These are phyloP conservation scores for Naganishia sp. DNA, from an alignment of 1,284 basidiomycete species.

Conservation along the genomic window DNA sequence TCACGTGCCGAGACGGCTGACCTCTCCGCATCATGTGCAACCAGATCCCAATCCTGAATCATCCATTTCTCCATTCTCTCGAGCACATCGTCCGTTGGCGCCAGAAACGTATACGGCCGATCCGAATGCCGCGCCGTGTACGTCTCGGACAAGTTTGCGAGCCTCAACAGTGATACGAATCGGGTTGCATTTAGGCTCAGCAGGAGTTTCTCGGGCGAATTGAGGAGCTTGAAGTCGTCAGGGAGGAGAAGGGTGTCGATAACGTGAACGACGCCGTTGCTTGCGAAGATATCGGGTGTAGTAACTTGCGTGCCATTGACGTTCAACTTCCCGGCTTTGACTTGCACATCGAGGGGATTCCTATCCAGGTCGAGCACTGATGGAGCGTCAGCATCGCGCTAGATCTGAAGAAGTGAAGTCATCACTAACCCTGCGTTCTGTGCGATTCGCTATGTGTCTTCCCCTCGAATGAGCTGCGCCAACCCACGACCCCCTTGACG, in stretches of 20 bases:
- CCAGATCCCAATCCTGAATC: slow-evolving; percentile 43
- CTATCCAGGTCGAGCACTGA: slow-evolving; percentile 18
- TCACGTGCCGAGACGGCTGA: not conserved
- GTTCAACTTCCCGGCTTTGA: slow-evolving; percentile 59
- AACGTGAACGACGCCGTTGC: slow-evolving; percentile 90
- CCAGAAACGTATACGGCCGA: slow-evolving; percentile 72
- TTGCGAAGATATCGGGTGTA: slow-evolving; percentile 79
- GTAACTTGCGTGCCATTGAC: slow-evolving; percentile 67
- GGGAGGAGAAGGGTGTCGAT: slow-evolving; percentile 81
- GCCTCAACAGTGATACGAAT: slow-evolving; percentile 84
- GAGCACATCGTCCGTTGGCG: slow-evolving; percentile 84
- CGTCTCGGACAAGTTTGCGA: slow-evolving; percentile 67
- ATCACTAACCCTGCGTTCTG: slow-evolving; percentile 3
- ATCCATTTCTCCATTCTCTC: slow-evolving; percentile 44
- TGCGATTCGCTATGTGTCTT: not conserved
- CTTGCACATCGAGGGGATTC: slow-evolving; percentile 60
- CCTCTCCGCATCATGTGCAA: slow-evolving; percentile 50
- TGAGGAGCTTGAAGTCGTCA: slow-evolving; percentile 69
- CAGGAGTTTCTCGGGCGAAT: slow-evolving; percentile 77
- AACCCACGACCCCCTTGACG: slow-evolving; percentile 42
- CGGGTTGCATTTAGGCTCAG: slow-evolving; percentile 77
- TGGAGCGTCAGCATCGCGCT: not conserved
- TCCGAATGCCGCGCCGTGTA: slow-evolving; percentile 49
- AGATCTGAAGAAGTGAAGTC: not conserved
- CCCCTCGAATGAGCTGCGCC: slow-evolving; percentile 28